Percentiles rank a stretch among this genome's conserved stretches.
Evolutionary conservation across 345 rosid species (phyloP).

Genomic region (Heritiera fomes): DNA sequence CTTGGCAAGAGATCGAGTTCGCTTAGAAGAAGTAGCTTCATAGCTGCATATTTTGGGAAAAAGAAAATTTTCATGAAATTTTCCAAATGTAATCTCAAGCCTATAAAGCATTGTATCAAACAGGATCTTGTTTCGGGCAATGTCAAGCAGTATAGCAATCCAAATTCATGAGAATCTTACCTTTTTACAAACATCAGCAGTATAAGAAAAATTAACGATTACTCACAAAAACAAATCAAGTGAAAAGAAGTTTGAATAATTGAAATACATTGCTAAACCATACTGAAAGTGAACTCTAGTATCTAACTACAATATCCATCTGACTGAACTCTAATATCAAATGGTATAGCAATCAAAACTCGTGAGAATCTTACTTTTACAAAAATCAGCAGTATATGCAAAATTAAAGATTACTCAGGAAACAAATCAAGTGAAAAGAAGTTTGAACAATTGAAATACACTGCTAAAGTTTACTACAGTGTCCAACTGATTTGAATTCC

Average conservation of each 20-base stretch:
- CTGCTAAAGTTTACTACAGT: background rate
- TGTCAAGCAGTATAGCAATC: background rate
- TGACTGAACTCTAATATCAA: background rate
- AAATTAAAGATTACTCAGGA: background rate
- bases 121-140: background rate
- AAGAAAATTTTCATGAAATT: background rate
- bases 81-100: background rate
- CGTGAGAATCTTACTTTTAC: background rate
- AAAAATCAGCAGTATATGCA: background rate
- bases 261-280: background rate
- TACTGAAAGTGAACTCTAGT: background rate
- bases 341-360: background rate
- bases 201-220: no score
- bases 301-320: background rate
- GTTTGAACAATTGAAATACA: background rate
- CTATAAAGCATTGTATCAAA: background rate
- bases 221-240: background rate
- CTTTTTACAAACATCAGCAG: background rate
- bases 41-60: constrained; percentile 50
- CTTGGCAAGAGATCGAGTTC: constrained; percentile 20
- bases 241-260: background rate
- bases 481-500: background rate
- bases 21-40: constrained; percentile 73
- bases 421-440: constrained; percentile 3
- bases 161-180: background rate